Evolutionary conservation across 441 rosid species (phyloP).

Genomic region (Corymbia citriodora): DNA sequence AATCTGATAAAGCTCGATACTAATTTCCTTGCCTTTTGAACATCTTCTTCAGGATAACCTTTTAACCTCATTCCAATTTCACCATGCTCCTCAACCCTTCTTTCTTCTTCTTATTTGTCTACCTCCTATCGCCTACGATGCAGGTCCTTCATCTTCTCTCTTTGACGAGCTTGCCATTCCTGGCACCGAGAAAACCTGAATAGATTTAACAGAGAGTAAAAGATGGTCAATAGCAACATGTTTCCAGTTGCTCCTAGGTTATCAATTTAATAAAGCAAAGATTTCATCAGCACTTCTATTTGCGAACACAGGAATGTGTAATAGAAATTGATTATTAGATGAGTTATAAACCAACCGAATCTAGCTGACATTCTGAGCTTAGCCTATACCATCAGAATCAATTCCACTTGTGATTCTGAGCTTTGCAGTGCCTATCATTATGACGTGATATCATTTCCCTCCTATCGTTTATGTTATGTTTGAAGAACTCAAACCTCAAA

Average conservation of each 20-base stretch:
- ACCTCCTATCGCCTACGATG: constrained; percentile 51
- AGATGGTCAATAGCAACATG: background rate
- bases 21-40: constrained; percentile 61
- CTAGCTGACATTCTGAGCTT: background rate
- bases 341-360: background rate
- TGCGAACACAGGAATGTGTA: background rate
- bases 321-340: background rate
- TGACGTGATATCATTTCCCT: background rate
- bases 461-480: background rate
- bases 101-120: constrained; percentile 74
- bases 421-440: background rate
- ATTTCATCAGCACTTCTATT: background rate
- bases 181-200: constrained; percentile 10
- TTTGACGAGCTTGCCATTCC: constrained; percentile 88
- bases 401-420: background rate
- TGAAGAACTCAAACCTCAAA: background rate
- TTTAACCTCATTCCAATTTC: constrained; percentile 69
- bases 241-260: background rate
- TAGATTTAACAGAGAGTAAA: background rate
- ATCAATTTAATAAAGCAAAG: background rate
- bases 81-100: constrained; percentile 71
- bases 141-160: constrained; percentile 65
- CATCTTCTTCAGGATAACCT: constrained; percentile 73
- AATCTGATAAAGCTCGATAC: constrained; percentile 78
- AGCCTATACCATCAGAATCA: background rate